Evolutionary conservation across 768 basidiomycete species (phyloP).

Genomic region (Leccinellum rugosiceps): DNA sequence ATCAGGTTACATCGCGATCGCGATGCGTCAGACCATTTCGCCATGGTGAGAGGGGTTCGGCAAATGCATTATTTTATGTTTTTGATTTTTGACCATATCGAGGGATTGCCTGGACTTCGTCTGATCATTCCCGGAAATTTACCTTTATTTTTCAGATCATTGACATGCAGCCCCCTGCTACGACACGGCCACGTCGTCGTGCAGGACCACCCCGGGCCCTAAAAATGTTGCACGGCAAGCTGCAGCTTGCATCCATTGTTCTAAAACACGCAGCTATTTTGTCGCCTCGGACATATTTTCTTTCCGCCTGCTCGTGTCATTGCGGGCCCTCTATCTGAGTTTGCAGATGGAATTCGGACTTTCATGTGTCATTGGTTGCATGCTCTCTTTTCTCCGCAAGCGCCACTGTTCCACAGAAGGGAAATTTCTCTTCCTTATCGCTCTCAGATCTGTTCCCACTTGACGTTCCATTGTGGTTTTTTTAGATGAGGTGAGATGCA

Average conservation of each 20-base stretch:
- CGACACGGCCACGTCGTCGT: conserved; percentile 8
- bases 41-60: conserved; percentile 27
- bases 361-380: conserved; percentile 29
- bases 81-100: conserved; percentile 28
- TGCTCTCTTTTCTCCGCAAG: conserved; percentile 24
- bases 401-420: conserved; percentile 17
- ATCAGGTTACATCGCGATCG: conserved; percentile 26
- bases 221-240: conserved; percentile 7
- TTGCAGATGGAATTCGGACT: conserved; percentile 30
- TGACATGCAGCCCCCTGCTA: conserved; percentile 20
- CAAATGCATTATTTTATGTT: conserved; percentile 21
- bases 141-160: conserved; percentile 17
- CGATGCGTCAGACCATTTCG: conserved; percentile 20
- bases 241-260: conserved; percentile 8
- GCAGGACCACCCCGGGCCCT: conserved; percentile 2
- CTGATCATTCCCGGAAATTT: conserved; percentile 25
- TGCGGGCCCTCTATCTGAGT: conserved; percentile 25
- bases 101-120: conserved; percentile 19
- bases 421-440: conserved; percentile 20
- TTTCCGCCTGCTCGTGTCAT: conserved; percentile 8
- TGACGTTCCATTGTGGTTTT: conserved; percentile 13
- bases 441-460: conserved; percentile 16
- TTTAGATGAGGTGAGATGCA: conserved; percentile 16
- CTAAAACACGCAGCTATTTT: conserved; percentile 7
- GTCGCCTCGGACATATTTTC: conserved; percentile 5